A percentile compares a stretch with the other conserved stretches of the same genome.
phyloP scores from a whole-genome alignment of 495 filamentous ascomycete species.

The Podospora conica region DNA sequence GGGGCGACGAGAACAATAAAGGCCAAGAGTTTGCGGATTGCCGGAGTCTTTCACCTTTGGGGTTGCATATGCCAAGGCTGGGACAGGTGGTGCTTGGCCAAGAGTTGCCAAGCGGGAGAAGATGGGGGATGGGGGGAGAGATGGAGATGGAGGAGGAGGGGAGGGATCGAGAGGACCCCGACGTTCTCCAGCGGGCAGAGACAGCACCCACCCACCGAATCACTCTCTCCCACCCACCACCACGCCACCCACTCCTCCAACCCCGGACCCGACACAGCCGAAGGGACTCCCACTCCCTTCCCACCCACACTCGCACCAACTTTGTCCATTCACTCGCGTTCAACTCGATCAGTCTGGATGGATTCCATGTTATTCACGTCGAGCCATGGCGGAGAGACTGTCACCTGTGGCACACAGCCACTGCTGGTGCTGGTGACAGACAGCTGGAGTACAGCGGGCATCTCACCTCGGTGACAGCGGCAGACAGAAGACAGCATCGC shows the following conservation, averaged over 20 bases:
- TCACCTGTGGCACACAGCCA: no score
- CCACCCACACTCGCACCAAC: not conserved
- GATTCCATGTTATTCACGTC: no score
- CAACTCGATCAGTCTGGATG: not conserved
- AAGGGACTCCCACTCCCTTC: not conserved
- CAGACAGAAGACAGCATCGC: not conserved
- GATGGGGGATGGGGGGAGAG: slow-evolving; percentile 12
- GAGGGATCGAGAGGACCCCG: not conserved
- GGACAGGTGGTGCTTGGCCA: slow-evolving; percentile 25
- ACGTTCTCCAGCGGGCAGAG: not conserved
- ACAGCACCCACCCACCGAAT: not conserved
- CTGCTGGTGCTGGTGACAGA: no score
- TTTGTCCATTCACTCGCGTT: not conserved
- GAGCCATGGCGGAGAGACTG: no score
- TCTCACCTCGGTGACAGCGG: not conserved
- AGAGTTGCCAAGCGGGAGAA: slow-evolving; percentile 25
- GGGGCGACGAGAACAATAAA: slow-evolving; percentile 2
- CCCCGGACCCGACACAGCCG: slow-evolving; percentile 1
- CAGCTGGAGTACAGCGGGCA: no score
- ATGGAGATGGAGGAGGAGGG: slow-evolving; percentile 10
- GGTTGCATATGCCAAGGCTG: slow-evolving; percentile 37
- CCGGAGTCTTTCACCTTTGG: slow-evolving; percentile 20
- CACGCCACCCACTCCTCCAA: not conserved
- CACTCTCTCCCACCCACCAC: not conserved
- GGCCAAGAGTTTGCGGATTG: slow-evolving; percentile 31